phyloP scores from a whole-genome alignment of 371 early-diverging fungal genomes.

The Syncephalastrum racemosum region DNA sequence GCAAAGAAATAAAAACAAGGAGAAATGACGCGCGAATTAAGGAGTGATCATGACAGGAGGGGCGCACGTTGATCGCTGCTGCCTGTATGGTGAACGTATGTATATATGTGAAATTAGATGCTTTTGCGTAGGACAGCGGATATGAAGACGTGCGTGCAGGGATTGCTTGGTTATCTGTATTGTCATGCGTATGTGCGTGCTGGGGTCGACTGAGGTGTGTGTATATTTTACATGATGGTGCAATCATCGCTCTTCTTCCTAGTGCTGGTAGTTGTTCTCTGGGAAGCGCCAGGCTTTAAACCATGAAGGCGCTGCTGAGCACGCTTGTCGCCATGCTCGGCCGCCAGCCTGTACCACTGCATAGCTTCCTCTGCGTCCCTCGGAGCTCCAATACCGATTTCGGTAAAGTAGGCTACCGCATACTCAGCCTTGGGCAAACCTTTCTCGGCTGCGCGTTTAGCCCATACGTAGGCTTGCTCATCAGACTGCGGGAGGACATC shows the following conservation, averaged over 20 bases:
- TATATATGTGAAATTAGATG: no score
- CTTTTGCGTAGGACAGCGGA: no score
- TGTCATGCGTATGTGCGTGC: no score
- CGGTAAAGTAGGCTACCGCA: constrained; percentile 85
- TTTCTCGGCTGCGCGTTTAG: constrained; percentile 82
- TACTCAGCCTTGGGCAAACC: constrained; percentile 86
- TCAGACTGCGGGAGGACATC: constrained; percentile 82
- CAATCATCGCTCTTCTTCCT: constrained; percentile 52
- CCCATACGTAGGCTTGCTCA: constrained; percentile 88
- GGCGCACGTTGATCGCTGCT: no score
- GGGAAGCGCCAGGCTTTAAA: constrained; percentile 26
- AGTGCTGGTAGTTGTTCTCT: constrained; percentile 8
- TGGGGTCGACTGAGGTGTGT: background rate
- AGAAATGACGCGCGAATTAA: no score
- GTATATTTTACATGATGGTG: constrained; percentile 39
- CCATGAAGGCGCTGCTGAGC: constrained; percentile 66
- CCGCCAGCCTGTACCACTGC: constrained; percentile 82
- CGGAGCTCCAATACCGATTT: constrained; percentile 76
- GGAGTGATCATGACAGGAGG: no score
- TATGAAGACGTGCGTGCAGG: no score
- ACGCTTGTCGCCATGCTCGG: constrained; percentile 79
- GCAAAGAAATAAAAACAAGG: no score
- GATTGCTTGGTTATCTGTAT: no score
- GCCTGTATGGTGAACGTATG: no score
- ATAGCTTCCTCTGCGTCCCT: constrained; percentile 70